A percentile compares a stretch with the other conserved stretches of the same genome.
Evolutionary conservation across 2,329 filamentous ascomycete species (phyloP).

Genomic region (Pseudocercospora musae): DNA sequence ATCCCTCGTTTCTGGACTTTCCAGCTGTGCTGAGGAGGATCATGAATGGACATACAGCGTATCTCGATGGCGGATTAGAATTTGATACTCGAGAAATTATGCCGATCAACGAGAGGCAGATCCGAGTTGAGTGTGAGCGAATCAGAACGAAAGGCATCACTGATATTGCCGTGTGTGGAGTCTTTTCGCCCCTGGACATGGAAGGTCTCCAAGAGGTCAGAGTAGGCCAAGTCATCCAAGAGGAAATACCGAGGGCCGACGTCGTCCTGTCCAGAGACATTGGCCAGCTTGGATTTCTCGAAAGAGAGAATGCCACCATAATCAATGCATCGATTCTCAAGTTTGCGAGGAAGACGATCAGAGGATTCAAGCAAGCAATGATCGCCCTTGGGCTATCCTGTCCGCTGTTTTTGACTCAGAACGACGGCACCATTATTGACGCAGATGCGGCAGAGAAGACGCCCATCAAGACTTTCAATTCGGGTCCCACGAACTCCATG

Average conservation of each 20-base stretch:
- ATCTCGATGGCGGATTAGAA: not conserved
- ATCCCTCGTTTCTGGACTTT: not conserved
- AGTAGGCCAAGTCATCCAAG: not conserved
- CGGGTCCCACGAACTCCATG: not conserved
- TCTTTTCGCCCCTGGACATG: conserved; percentile 1
- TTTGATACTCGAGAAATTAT: not conserved
- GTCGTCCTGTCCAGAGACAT: not conserved
- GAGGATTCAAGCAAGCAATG: conserved; percentile 1
- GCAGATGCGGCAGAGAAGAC: not conserved
- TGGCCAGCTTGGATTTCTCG: conserved; percentile 1
- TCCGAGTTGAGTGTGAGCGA: not conserved
- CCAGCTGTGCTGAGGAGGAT: not conserved
- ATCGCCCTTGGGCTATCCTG: not conserved
- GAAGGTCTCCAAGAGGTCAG: not conserved
- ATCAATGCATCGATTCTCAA: conserved; percentile 4
- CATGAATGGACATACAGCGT: not conserved
- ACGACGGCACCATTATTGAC: not conserved
- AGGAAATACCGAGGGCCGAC: not conserved
- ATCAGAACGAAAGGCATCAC: not conserved
- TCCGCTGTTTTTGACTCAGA: conserved; percentile 1
- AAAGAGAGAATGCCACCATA: conserved; percentile 2
- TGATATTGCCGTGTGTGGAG: conserved; percentile 1
- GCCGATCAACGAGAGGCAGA: not conserved
- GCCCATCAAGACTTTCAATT: conserved; percentile 2
- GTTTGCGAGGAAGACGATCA: not conserved